Conservation (phyloP, 2,329 filamentous ascomycete genomes). For the Aspergillus niger region DNA sequence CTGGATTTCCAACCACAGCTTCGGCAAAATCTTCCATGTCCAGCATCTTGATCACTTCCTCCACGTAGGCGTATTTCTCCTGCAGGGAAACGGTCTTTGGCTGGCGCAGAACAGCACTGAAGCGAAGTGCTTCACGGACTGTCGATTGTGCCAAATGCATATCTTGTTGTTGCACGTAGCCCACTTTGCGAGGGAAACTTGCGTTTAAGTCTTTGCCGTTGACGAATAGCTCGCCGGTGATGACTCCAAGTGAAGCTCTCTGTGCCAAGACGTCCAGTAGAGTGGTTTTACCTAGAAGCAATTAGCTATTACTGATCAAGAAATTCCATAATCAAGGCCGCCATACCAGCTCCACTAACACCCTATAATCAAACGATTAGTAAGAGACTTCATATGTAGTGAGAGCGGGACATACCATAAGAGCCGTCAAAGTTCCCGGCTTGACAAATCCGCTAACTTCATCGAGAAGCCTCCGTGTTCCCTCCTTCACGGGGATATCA, state of each 20-base stretch:
- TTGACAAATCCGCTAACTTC: conserved; percentile 55
- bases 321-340: too few relatives aligned
- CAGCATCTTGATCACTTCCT: conserved; percentile 70
- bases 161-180: conserved; percentile 70
- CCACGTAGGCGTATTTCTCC: conserved; percentile 84
- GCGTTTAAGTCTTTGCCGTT: conserved; percentile 58
- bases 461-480: conserved; percentile 62
- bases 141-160: conserved; percentile 79
- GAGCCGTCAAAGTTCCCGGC: conserved; percentile 54
- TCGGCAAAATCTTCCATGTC: conserved; percentile 90
- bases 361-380: conserved; percentile 35
- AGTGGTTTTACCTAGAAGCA: conserved; percentile 53
- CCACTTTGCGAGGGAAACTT: conserved; percentile 61
- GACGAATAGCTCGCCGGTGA: conserved; percentile 66
- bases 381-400: background rate
- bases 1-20: conserved; percentile 80
- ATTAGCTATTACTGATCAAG: background rate
- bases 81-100: conserved; percentile 65
- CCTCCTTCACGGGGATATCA: conserved; percentile 73
- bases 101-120: conserved; percentile 82
- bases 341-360: conserved; percentile 56
- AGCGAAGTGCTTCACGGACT: conserved; percentile 80
- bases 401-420: conserved; percentile 47
- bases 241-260: conserved; percentile 60
- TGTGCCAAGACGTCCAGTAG: conserved; percentile 59